A percentile compares a stretch with the other conserved stretches of the same genome.
These are phyloP conservation scores for Coemansia sp. DNA, from an alignment of 192 early-diverging fungal genomes.

Conservation along the genomic window DNA sequence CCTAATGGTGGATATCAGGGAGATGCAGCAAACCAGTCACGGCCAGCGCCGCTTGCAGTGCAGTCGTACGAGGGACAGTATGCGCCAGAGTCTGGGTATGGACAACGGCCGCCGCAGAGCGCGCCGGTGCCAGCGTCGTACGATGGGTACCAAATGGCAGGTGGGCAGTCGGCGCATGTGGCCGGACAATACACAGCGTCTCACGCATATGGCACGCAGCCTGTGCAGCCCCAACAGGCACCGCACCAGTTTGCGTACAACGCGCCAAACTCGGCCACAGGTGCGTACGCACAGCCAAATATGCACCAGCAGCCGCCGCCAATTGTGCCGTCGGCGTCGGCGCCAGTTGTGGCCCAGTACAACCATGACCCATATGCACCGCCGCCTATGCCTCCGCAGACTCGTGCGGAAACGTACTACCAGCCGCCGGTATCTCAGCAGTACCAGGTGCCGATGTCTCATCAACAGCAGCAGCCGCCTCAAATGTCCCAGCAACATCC, in stretches of 20 bases:
- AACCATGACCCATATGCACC: conserved; percentile 1
- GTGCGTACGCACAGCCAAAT: background rate
- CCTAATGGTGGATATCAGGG: background rate
- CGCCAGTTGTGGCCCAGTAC: background rate
- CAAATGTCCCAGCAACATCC: background rate
- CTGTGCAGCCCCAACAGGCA: background rate
- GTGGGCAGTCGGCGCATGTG: conserved; percentile 6
- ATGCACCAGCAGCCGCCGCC: conserved; percentile 4
- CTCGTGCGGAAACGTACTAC: background rate
- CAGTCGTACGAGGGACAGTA: background rate
- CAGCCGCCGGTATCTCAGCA: conserved; percentile 6
- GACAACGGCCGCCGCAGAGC: conserved; percentile 7
- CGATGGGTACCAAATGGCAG: background rate
- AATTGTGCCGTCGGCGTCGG: background rate
- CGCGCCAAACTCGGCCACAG: background rate
- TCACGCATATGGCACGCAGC: conserved; percentile 4
- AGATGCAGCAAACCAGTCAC: background rate
- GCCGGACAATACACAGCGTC: conserved; percentile 8
- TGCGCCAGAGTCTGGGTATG: conserved; percentile 2
- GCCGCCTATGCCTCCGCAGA: background rate
- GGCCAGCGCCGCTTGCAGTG: background rate
- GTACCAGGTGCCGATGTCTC: conserved; percentile 2
- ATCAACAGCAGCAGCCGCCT: background rate
- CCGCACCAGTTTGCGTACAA: conserved; percentile 4
- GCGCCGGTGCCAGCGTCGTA: conserved; percentile 4